Evolutionary conservation across 257 asterid species (phyloP), one percentile per base, ranked within the genome.

Genomic region (Petunia secreta): DNA sequence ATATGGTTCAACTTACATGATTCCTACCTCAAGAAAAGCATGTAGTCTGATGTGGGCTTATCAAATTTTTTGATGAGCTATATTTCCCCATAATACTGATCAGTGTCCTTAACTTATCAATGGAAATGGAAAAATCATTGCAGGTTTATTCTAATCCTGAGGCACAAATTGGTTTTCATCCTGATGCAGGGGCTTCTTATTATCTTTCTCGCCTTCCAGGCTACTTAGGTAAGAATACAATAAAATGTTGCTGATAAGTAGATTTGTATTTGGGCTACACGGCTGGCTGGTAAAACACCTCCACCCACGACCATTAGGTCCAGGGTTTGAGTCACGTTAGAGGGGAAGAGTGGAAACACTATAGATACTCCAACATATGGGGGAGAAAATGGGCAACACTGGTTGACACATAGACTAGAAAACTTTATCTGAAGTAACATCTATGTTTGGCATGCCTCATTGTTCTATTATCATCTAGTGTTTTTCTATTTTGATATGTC

Each of bases 151-250:
- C 95, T n/a, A 25, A 80, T 52, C 98, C 99, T 1, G 99, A 96
- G 87, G 97, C 88, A 84, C 98, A 96, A 81, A 82, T 96, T 76
- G 99, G 98, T 81, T 94, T 94, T 82, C 98, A 96, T 91, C 98
- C 99, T 75, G 99, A 94, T 94, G 91, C 95, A 80, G 99, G 99
- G 78, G 95, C 98, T 80, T 96, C 99, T 16, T 94, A 94, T 87
- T 94, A 89, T 90, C 98, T 96, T 82, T 92, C 99, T 84, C 98
- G 95, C 55, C 98, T 96, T 75, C 99, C 98, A 79, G 99, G 99
- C 67, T 92, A 96, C 87, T 85, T 96, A 92, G 99, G 99, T 92
- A 87, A 75, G 62, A 25, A 25, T 8, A 52, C 7, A 16, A 78
- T 81, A 71, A 63, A 50, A 79, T 68, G 8, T 71, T 34, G 15